Percentiles rank a stretch among this genome's conserved stretches.
phyloP scores from a whole-genome alignment of 495 filamentous ascomycete genomes.

The Massariosphaeria phaeospora region DNA sequence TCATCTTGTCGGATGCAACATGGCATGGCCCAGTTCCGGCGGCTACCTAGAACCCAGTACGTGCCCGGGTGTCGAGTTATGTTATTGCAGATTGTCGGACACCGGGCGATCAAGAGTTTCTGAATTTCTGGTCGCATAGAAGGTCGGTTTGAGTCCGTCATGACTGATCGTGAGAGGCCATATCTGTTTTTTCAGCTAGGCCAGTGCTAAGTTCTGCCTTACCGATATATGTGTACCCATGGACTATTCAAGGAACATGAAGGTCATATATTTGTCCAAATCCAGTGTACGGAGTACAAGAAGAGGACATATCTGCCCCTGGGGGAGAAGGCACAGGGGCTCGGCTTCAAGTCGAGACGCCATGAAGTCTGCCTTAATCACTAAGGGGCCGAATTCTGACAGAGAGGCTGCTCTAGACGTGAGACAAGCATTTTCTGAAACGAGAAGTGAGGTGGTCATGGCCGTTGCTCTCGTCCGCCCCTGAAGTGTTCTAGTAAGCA shows the following conservation, averaged over 20 bases:
- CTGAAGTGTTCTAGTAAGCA: background rate
- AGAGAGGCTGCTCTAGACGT: slow-evolving; percentile 3
- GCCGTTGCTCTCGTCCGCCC: background rate
- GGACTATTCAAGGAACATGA: background rate
- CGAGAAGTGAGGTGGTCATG: background rate
- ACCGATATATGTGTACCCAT: slow-evolving; percentile 1
- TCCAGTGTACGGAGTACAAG: background rate
- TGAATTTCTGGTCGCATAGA: background rate
- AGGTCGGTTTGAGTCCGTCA: background rate
- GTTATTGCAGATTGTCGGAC: background rate
- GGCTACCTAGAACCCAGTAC: no score
- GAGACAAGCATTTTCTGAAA: slow-evolving; percentile 25
- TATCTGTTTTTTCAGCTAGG: background rate
- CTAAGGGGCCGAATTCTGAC: slow-evolving; percentile 25
- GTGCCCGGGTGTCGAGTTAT: background rate
- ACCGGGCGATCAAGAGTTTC: background rate
- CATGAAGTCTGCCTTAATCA: slow-evolving; percentile 23
- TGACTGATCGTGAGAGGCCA: background rate
- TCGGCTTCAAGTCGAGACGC: background rate
- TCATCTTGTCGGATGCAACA: no score
- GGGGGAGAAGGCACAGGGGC: background rate
- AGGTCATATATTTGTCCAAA: slow-evolving; percentile 5
- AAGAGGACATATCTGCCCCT: background rate
- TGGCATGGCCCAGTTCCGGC: no score
- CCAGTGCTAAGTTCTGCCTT: background rate